phyloP scores from a whole-genome alignment of 2,329 filamentous ascomycete species.

The Simplicillium aogashimaense region DNA sequence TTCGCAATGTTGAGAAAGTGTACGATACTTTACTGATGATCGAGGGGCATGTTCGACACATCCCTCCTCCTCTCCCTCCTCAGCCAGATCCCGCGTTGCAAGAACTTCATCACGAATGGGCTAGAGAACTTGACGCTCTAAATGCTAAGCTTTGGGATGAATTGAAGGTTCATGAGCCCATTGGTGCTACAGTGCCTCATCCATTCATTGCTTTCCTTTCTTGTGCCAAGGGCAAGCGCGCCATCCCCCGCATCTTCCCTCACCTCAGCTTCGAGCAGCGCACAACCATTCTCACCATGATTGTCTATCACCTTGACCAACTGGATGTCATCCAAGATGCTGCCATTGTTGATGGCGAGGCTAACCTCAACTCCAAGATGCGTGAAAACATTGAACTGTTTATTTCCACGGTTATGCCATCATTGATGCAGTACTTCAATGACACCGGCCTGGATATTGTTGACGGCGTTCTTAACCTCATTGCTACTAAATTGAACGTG shows the following conservation, averaged over 20 bases:
- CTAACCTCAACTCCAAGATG: slow-evolving; percentile 60
- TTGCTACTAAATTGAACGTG: slow-evolving; percentile 75
- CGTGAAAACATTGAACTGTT: slow-evolving; percentile 93
- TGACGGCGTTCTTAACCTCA: slow-evolving; percentile 76
- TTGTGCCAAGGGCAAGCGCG: slow-evolving; percentile 92
- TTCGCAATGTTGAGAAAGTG: slow-evolving; percentile 80
- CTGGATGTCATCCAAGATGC: slow-evolving; percentile 82
- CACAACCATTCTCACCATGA: slow-evolving; percentile 91
- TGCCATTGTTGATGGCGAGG: slow-evolving; percentile 63
- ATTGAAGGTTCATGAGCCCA: slow-evolving; percentile 88
- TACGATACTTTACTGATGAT: slow-evolving; percentile 86
- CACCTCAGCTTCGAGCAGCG: slow-evolving; percentile 88
- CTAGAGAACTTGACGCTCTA: slow-evolving; percentile 45
- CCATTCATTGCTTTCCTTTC: slow-evolving; percentile 95
- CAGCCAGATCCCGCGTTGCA: slow-evolving; percentile 53
- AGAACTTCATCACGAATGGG: slow-evolving; percentile 70
- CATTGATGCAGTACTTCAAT: slow-evolving; percentile 80
- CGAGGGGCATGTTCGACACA: slow-evolving; percentile 81
- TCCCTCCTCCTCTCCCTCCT: slow-evolving; percentile 55
- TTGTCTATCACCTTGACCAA: slow-evolving; percentile 84
- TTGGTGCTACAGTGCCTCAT: slow-evolving; percentile 66
- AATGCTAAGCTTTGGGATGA: slow-evolving; percentile 76
- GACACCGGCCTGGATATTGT: slow-evolving; percentile 88
- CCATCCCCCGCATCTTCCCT: slow-evolving; percentile 87
- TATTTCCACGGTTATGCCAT: slow-evolving; percentile 77